Evolutionary conservation across 2,329 filamentous ascomycete species (phyloP).

Genomic region (Cercospora beticola): DNA sequence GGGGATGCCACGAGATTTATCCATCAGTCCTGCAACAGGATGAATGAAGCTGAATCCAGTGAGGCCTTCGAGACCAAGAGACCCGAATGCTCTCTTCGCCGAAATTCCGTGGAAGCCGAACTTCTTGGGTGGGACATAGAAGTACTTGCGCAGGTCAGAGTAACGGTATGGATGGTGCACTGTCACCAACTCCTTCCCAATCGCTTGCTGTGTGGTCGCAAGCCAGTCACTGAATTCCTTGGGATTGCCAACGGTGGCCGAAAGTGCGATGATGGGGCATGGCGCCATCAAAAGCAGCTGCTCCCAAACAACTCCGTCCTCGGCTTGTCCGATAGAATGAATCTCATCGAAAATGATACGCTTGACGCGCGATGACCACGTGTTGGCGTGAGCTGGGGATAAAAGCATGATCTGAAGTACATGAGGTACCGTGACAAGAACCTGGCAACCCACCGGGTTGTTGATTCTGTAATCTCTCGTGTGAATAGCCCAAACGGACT

Average conservation of each 20-base stretch:
- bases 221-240: constrained; percentile 70
- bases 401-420: constrained; percentile 77
- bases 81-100: constrained; percentile 41
- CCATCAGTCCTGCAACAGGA: constrained; percentile 62
- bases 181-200: constrained; percentile 65
- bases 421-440: constrained; percentile 75
- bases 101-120: constrained; percentile 57
- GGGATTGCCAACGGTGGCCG: constrained; percentile 76
- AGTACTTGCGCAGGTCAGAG: constrained; percentile 74
- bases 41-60: constrained; percentile 62
- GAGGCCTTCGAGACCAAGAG: constrained; percentile 50
- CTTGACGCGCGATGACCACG: constrained; percentile 67
- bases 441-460: constrained; percentile 68
- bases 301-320: constrained; percentile 77
- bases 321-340: constrained; percentile 73
- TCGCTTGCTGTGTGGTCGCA: constrained; percentile 59
- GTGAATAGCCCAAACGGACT: constrained; percentile 76
- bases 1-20: constrained; percentile 62
- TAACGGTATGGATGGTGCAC: constrained; percentile 69
- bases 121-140: constrained; percentile 56
- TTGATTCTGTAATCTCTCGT: constrained; percentile 75
- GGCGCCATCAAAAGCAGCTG: constrained; percentile 71
- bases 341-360: constrained; percentile 82
- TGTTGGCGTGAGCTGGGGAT: constrained; percentile 62
- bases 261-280: constrained; percentile 76